Base-by-base conservation (phyloP, 2,329 filamentous ascomycete species). In the Colletotrichum sp. region DNA sequence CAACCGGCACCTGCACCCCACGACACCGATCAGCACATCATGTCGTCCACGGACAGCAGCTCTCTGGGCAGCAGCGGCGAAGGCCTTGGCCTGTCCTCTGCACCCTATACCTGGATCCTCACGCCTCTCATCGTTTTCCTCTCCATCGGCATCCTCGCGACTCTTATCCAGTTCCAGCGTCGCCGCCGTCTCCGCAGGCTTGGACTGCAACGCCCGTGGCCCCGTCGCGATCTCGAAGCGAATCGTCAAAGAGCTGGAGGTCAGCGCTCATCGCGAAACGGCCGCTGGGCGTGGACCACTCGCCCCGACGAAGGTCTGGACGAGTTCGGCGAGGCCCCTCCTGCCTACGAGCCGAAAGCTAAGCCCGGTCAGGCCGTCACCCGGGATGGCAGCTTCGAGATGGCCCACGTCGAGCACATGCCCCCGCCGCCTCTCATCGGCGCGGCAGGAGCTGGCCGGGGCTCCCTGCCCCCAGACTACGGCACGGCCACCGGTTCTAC, bases 301-400 rank as follows among this genome's bases (percentile, higher is more conserved):
- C 79, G 79, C 15, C 79, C 66, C 67, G 86, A 88, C 61, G 92
- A 94, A 77, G 92, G 92, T 0, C 82, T 93, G 72, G 89, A 94
- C 80, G 92, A 93, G 83, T 82, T 88, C 58, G 92, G 92, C 32
- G 91, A 93, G 81, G 91, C 92, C 12, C 92, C 92, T 66, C 92
- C 92, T 64, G 91, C 92, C 1, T 94, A 94, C 81, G 85, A 84
- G 55, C 75, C 71, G 18, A 74, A 78, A 34, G 79, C 80, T 8
- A 84, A 83, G 79, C 77, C 77, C 18, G 77, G 75, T 13, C 77
- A 76, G 57, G 18, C 72, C 30, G 24, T 77, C 12, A 36, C 71
- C 58, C 48, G 61, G 8, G 67, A 71, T 21, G 66, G 71, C 18
- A 75, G 74, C 65, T 74, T 76, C 60, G 74, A 76, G 71, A 69